Conservation (phyloP, 257 asterid species). For the Verbena officinalis region DNA sequence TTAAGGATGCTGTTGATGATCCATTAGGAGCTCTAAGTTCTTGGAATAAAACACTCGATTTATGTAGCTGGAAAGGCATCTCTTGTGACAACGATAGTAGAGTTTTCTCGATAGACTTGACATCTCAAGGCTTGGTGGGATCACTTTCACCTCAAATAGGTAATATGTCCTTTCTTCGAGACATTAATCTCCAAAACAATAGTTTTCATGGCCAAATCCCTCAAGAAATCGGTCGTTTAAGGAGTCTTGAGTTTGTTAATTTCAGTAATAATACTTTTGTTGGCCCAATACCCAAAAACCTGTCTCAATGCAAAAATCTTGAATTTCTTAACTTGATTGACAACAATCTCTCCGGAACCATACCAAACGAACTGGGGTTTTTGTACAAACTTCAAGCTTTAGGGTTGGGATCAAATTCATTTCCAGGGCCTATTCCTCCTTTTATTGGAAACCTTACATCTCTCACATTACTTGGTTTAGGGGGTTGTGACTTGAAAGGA, state of each 20-base stretch:
- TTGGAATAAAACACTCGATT: conserved; percentile 31
- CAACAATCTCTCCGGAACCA: conserved; percentile 34
- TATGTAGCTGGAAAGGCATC: conserved; percentile 39
- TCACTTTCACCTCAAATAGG: conserved; percentile 42
- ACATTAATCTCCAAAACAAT: conserved; percentile 32
- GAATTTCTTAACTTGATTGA: conserved; percentile 25
- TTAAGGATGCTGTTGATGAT: conserved; percentile 30
- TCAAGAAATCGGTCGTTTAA: conserved; percentile 35
- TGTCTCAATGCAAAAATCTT: conserved; percentile 35
- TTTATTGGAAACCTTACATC: conserved; percentile 41
- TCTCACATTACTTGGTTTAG: conserved; percentile 19
- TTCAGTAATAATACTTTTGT: conserved; percentile 40
- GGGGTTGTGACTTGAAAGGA: conserved; percentile 35
- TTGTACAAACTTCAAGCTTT: conserved; percentile 34
- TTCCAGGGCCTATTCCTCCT: conserved; percentile 40
- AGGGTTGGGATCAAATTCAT: conserved; percentile 27
- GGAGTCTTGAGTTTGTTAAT: conserved; percentile 18
- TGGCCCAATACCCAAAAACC: conserved; percentile 43
- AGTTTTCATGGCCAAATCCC: conserved; percentile 23
- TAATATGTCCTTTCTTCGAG: conserved; percentile 42
- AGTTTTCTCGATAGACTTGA: conserved; percentile 30
- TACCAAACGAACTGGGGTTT: conserved; percentile 34
- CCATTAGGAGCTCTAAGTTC: conserved; percentile 27
- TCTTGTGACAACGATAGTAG: conserved; percentile 31
- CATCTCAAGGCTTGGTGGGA: conserved; percentile 33